Evolutionary conservation across 768 basidiomycete genomes (phyloP), one percentile per base, ranked within the genome.

Genomic region (Strobilomyces dryophilus): DNA sequence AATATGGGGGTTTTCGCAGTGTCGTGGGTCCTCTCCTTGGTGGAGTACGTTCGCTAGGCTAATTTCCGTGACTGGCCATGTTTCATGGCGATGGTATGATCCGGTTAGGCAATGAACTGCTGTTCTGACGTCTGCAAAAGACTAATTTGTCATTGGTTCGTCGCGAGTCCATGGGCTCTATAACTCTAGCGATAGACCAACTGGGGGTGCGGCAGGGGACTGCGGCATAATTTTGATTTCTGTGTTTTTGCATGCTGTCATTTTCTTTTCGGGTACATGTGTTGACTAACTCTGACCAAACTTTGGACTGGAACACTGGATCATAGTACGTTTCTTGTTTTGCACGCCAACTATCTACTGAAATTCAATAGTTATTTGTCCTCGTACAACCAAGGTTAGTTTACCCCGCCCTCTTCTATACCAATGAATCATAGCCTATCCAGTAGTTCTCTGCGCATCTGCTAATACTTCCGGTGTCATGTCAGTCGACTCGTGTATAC

Each of bases 1-100:
- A 70, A 45, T 76, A 71, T 40, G 66, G 63, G 12, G 74, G 75
- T 47, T 20, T 7, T 15, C 7, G n/a, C 41, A 72, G 72, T 47
- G 72, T 75, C 5, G 42, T 76, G 7, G 79, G 78, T 11, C 79
- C 79, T 2, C 63, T 80, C 10, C 45, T 74, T 18, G 71, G 72
- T 8, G 72, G 72, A 5, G 72, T 73, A 47, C 35, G 68, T 58
- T 21, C 11, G 29, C 35, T 40, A 26, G 15, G 20, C 17, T 9
- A 17, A 24, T 7, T 14, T 26, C 18, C 24, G 61, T 76, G n/a
- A 63, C 73, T 0, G 70, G 72, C 39, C 70, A 67, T 45, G 61
- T 67, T 21, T 63, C 65, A 1, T 77, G 76, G 76, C 56, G 76
- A 49, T 75, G 75, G 74, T 68, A 51, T 51, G 69, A 37, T 50